A percentile compares a stretch with the other conserved stretches of the same genome.
Conservation (phyloP, 768 basidiomycete genomes). For the Kwoniella sp. region DNA sequence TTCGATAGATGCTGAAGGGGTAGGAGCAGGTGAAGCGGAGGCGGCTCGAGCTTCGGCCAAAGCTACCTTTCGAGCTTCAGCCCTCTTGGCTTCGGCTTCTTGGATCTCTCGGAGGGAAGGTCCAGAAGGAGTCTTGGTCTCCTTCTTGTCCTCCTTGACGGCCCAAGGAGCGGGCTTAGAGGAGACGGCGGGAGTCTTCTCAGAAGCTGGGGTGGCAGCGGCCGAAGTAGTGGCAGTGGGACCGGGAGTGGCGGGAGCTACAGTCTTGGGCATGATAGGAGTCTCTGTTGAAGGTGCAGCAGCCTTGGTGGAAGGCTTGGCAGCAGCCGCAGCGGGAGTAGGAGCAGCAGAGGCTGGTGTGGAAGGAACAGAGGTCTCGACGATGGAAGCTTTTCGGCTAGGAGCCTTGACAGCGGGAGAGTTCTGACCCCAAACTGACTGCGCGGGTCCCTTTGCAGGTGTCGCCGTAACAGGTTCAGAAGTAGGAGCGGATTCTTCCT, state of each 20-base stretch:
- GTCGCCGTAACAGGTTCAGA: slow-evolving; percentile 38
- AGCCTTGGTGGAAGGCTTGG: slow-evolving; percentile 27
- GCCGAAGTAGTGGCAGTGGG: slow-evolving; percentile 17
- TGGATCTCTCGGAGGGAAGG: slow-evolving; percentile 90
- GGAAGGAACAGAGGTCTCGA: slow-evolving; percentile 33
- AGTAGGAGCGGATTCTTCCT: slow-evolving; percentile 40
- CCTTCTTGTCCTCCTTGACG: slow-evolving; percentile 65
- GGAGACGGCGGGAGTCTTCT: slow-evolving; percentile 21
- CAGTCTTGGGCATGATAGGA: slow-evolving; percentile 7
- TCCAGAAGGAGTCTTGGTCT: slow-evolving; percentile 58
- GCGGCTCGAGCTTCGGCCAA: slow-evolving; percentile 67
- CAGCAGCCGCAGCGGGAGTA: slow-evolving; percentile 63
- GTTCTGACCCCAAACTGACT: slow-evolving; percentile 40
- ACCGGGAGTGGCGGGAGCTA: slow-evolving; percentile 29
- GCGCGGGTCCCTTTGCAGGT: slow-evolving; percentile 31
- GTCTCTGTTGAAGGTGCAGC: slow-evolving; percentile 9
- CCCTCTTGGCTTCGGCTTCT: slow-evolving; percentile 81
- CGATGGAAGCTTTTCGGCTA: slow-evolving; percentile 29
- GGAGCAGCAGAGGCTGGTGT: slow-evolving; percentile 39
- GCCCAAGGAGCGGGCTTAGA: slow-evolving; percentile 55
- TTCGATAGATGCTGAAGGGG: slow-evolving; percentile 25
- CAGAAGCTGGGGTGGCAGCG: slow-evolving; percentile 17
- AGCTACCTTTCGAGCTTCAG: slow-evolving; percentile 70
- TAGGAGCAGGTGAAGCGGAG: slow-evolving; percentile 55
- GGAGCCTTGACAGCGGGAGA: slow-evolving; percentile 22